Conservation (phyloP, 306 rosid species). For the Cucumis hystrix region DNA sequence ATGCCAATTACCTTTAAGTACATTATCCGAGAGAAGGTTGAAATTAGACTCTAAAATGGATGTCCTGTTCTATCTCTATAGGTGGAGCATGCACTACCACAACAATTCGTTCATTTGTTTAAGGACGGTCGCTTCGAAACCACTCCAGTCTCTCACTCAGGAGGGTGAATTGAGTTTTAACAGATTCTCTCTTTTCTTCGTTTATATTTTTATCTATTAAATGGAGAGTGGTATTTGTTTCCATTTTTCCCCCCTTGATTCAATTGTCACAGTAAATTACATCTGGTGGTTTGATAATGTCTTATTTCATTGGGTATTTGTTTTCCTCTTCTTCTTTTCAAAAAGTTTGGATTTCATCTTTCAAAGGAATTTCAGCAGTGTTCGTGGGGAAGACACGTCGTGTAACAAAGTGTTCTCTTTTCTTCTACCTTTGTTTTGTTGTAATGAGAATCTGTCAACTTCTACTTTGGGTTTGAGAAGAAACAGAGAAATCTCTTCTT, state of each 20-base stretch:
- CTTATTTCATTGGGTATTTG: slow-evolving; percentile 11
- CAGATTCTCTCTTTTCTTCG: slow-evolving; percentile 6
- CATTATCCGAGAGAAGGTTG: background rate
- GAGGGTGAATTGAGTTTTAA: slow-evolving; percentile 41
- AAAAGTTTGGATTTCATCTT: background rate
- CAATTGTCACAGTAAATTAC: slow-evolving; percentile 24
- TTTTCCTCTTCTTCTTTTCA: slow-evolving; percentile 6
- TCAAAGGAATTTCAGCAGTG: slow-evolving; percentile 7
- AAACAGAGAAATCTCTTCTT: background rate
- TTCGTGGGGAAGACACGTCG: slow-evolving; percentile 20
- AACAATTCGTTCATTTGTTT: slow-evolving; percentile 55
- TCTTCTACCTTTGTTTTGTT: background rate
- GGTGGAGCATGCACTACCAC: slow-evolving; percentile 95
- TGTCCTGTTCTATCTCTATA: slow-evolving; percentile 15
- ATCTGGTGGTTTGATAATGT: slow-evolving; percentile 15
- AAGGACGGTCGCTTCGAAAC: slow-evolving; percentile 86
- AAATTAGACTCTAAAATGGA: background rate
- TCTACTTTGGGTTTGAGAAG: background rate
- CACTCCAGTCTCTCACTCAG: slow-evolving; percentile 84
- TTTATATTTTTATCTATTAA: slow-evolving; percentile 12
- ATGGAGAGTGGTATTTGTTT: slow-evolving; percentile 23
- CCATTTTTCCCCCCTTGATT: slow-evolving; percentile 27
- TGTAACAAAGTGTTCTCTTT: slow-evolving; percentile 4
- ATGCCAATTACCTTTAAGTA: no score
- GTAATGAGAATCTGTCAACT: background rate